Evolutionary conservation across 2,329 filamentous ascomycete genomes (phyloP).

Genomic region (Pseudogymnoascus sp.): DNA sequence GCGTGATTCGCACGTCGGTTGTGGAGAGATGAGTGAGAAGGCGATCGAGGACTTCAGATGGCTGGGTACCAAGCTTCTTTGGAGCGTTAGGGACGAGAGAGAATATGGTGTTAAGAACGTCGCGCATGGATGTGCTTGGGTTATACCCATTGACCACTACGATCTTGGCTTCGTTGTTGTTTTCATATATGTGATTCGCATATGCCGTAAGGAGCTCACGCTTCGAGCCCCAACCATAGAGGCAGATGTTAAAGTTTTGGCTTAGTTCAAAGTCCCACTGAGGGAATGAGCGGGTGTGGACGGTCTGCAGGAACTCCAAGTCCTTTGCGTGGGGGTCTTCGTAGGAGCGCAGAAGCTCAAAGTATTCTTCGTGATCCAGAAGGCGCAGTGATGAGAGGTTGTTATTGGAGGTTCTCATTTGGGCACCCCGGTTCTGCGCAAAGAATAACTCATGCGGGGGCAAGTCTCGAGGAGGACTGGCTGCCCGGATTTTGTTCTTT

Average conservation of each 20-base stretch:
- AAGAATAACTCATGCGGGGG: slow-evolving; percentile 90
- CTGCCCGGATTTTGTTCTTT: slow-evolving; percentile 46
- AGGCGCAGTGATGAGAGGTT: slow-evolving; percentile 66
- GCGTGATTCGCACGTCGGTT: slow-evolving; percentile 43
- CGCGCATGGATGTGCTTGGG: slow-evolving; percentile 55
- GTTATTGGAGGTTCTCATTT: slow-evolving; percentile 77
- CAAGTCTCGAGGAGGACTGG: slow-evolving; percentile 61
- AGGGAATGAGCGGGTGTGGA: slow-evolving; percentile 74
- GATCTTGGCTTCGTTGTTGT: slow-evolving; percentile 37
- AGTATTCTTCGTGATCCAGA: slow-evolving; percentile 89
- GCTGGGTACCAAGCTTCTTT: slow-evolving; percentile 40
- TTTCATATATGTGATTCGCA: slow-evolving; percentile 57
- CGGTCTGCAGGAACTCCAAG: slow-evolving; percentile 59
- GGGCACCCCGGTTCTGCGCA: slow-evolving; percentile 77
- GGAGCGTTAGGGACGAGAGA: slow-evolving; percentile 44
- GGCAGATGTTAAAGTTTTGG: slow-evolving; percentile 78
- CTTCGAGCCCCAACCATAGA: slow-evolving; percentile 93
- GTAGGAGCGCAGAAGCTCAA: slow-evolving; percentile 53
- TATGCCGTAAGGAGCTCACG: slow-evolving; percentile 65
- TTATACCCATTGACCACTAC: slow-evolving; percentile 84
- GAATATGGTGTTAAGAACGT: slow-evolving; percentile 62
- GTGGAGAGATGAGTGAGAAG: slow-evolving; percentile 53
- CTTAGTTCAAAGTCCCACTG: slow-evolving; percentile 90
- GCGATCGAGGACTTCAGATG: slow-evolving; percentile 58
- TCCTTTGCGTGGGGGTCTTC: slow-evolving; percentile 63